Percentiles rank a stretch among this genome's conserved stretches.
These are phyloP conservation scores for Penicillium tannophilum DNA, from an alignment of 495 filamentous ascomycete genomes.

Conservation along the genomic window DNA sequence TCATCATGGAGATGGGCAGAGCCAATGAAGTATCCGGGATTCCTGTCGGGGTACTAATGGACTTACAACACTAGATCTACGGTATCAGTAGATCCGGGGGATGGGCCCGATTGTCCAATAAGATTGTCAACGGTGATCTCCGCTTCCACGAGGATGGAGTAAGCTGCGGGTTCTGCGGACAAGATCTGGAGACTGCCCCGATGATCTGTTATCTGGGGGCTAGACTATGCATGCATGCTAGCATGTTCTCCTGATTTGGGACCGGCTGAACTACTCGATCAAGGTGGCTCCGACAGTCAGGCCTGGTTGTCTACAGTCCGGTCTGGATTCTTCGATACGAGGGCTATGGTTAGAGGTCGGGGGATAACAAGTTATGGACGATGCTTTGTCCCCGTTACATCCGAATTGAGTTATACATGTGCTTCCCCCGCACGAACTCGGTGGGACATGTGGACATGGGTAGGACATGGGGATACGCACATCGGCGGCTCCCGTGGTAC, in stretches of 20 bases:
- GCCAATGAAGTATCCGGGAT: not conserved
- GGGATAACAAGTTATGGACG: not conserved
- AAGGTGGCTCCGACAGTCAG: not conserved
- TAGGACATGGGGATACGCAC: constrained; percentile 2
- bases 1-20: not conserved
- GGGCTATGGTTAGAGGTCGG: not conserved
- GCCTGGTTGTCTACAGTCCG: not conserved
- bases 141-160: constrained; percentile 9
- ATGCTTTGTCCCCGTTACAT: not conserved
- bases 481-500: constrained; percentile 16
- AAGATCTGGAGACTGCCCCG: constrained; percentile 8
- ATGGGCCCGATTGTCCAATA: constrained; percentile 19
- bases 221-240: not conserved
- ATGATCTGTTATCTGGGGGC: constrained; percentile 1
- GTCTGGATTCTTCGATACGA: not conserved
- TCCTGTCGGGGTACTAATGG: constrained; percentile 1
- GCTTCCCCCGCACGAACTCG: not conserved
- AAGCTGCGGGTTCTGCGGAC: constrained; percentile 1
- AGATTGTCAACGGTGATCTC: constrained; percentile 20
- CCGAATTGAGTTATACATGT: not conserved
- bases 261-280: not conserved
- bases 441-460: too few relatives aligned
- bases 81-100: constrained; percentile 17
- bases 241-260: not conserved
- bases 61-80: constrained; percentile 4